Base-by-base conservation (phyloP, 805 yeast genomes). In the Candida quercuum region DNA sequence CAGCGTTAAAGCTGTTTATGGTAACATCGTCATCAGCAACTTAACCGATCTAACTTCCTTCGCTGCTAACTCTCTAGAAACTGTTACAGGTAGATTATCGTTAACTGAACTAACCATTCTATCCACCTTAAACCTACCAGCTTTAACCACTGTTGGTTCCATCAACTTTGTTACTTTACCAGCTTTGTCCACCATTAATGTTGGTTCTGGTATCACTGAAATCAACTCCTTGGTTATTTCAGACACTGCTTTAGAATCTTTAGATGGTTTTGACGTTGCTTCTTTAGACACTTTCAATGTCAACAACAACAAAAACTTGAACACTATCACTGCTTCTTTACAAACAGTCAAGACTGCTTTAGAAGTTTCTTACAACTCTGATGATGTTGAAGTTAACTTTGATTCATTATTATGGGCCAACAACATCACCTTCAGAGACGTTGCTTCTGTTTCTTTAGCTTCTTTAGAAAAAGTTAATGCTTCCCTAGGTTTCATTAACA, bases 241-340 rank as follows among this genome's bases (percentile, higher is more conserved):
- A 36, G 89, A 85, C 67, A 84, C 93, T 48, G 70, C 78, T 51
- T 71, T 85, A 59, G 71, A 71, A 56, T 66, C 81, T 35, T 74
- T 85, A 56, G 75, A 72, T 39, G 93, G 93, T 64, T 71, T 83
- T 56, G 68, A 66, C 43, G 75, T 73, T 36, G 64, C 52, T 55
- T 63, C 58, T 58, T 69, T 59, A 56, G 65, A 58, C 43, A 60
- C 59, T 36, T 81, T 81, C 69, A 72, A 91, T 71, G 76, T 93
- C 57, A 89, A 88, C 88, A 93, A 93, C 83, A 93, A 93, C 79
- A 69, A 63, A 50, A 75, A 81, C 61, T 76, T 93, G 63, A 76
- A 71, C 51, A 63, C 86, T 42, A 75, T 84, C 52, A 74, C 82
- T 60, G 79, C 91, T 37, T 77, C 76, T 46, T 74, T 91, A 60